phyloP scores from a whole-genome alignment of 345 rosid species.

The Psidium friedrichsthalianum region DNA sequence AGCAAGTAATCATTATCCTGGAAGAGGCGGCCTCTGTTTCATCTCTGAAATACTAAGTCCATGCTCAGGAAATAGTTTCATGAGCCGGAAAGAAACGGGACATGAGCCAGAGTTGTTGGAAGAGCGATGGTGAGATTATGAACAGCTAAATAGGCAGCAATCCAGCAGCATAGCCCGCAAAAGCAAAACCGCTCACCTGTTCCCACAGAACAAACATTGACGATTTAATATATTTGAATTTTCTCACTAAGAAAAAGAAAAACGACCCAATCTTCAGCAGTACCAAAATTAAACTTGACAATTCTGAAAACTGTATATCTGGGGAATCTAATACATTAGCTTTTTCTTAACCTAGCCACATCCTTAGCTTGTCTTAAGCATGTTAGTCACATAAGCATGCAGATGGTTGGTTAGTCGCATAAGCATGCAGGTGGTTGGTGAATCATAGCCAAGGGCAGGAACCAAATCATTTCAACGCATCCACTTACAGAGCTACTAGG shows the following conservation, averaged over 20 bases:
- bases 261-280: neutral
- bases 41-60: neutral
- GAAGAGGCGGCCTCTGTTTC: neutral
- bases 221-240: neutral
- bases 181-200: slow-evolving; percentile 93
- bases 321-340: neutral
- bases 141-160: slow-evolving; percentile 43
- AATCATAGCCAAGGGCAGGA: neutral
- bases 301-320: neutral
- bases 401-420: too few relatives aligned
- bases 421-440: neutral
- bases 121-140: slow-evolving; percentile 29
- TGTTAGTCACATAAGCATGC: too few relatives aligned
- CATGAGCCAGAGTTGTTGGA: slow-evolving; percentile 48
- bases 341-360: neutral
- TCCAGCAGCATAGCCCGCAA: slow-evolving; percentile 87
- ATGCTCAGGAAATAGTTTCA: slow-evolving; percentile 2
- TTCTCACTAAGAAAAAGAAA: neutral
- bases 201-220: neutral
- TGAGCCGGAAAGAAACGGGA: slow-evolving; percentile 51
- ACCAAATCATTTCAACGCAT: neutral
- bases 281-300: neutral
- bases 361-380: neutral
- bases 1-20: neutral
- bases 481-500: neutral